Evolutionary conservation across 495 filamentous ascomycete genomes (phyloP).

Genomic region (Bombardia bombarda): DNA sequence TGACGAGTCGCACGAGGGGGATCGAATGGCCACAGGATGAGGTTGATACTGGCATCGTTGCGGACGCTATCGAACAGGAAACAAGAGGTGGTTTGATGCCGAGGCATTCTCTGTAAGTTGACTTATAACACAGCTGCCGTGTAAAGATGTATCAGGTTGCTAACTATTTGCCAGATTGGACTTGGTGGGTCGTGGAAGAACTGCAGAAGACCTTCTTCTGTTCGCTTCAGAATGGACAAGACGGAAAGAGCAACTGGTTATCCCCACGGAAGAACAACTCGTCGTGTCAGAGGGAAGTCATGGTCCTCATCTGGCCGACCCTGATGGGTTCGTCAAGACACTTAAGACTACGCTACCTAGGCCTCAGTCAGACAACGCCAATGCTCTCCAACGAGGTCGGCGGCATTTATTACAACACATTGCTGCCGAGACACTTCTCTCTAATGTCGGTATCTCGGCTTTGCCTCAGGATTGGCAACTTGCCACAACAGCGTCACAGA

Average conservation of each 20-base stretch:
- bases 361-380: no score
- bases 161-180: constrained; percentile 12
- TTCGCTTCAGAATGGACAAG: constrained; percentile 13
- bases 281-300: no score
- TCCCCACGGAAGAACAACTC: no score
- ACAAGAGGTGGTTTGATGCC: constrained; percentile 17
- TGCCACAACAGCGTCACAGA: neutral
- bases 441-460: constrained; percentile 12
- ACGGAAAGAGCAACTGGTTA: no score
- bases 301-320: no score
- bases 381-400: no score
- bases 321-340: no score
- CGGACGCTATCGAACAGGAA: constrained; percentile 7
- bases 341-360: no score
- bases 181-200: constrained; percentile 1
- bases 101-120: constrained; percentile 14
- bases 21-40: neutral
- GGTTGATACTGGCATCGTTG: constrained; percentile 6
- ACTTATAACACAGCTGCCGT: neutral
- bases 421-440: constrained; percentile 17
- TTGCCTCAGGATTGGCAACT: neutral
- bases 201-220: constrained; percentile 1
- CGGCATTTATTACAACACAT: constrained; percentile 9
- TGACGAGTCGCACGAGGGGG: no score
- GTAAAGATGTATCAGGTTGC: neutral